Percentiles rank a stretch among this genome's conserved stretches.
Conservation (phyloP, 371 early-diverging fungal species). For the Mortierella sp. region DNA sequence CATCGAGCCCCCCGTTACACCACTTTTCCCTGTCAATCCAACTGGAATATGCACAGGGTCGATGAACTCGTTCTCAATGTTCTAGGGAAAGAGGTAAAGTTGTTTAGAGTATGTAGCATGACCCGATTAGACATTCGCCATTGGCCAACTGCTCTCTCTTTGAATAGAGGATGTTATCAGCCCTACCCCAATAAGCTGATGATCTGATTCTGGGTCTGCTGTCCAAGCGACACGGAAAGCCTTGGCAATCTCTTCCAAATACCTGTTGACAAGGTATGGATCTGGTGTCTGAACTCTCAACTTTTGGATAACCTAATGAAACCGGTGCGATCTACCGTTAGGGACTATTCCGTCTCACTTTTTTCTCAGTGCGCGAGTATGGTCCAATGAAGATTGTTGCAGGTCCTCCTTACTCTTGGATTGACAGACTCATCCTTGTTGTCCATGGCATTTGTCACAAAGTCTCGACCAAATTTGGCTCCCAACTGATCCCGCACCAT, state of each 20-base stretch:
- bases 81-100: constrained; percentile 15
- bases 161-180: not conserved
- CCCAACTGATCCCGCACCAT: constrained; percentile 82
- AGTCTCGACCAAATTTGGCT: constrained; percentile 86
- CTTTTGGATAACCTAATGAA: constrained; percentile 78
- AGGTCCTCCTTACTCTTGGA: constrained; percentile 64
- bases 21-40: too few species aligned
- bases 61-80: constrained; percentile 41
- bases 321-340: not conserved
- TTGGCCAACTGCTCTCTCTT: not conserved
- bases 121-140: not conserved
- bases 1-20: too few species aligned
- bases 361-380: not conserved
- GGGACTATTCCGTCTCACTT: not conserved
- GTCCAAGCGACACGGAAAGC: constrained; percentile 83
- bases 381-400: too few species aligned
- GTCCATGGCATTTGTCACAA: constrained; percentile 78
- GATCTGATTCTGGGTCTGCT: constrained; percentile 58
- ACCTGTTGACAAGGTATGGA: constrained; percentile 81
- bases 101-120: too few species aligned
- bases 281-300: constrained; percentile 84
- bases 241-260: constrained; percentile 89
- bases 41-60: constrained; percentile 22
- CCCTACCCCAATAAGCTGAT: constrained; percentile 46
- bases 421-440: constrained; percentile 82